Conservation (phyloP, 441 rosid genomes). For the Gossypium laxum region DNA sequence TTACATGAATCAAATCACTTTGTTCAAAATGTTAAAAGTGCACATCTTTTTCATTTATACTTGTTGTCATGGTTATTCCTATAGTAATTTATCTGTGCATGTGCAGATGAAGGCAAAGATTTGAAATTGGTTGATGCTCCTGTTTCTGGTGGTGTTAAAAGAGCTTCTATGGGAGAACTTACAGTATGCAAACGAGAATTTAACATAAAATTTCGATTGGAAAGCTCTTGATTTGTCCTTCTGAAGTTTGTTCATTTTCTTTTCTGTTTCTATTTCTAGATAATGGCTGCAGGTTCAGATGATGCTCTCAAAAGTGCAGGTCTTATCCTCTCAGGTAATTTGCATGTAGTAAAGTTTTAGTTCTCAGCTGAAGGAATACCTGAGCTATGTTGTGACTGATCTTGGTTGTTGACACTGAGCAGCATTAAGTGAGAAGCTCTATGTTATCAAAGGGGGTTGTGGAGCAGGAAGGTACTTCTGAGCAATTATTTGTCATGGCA, state of each 20-base stretch:
- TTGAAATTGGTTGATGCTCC: constrained; percentile 94
- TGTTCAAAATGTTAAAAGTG: neutral
- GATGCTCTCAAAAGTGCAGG: constrained; percentile 67
- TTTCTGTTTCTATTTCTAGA: constrained; percentile 32
- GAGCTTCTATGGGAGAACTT: constrained; percentile 78
- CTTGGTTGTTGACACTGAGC: constrained; percentile 24
- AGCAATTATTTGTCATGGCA: constrained; percentile 18
- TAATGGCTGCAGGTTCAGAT: constrained; percentile 83
- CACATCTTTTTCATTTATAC: neutral
- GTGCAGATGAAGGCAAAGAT: constrained; percentile 56
- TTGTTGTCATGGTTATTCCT: neutral
- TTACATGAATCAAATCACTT: neutral
- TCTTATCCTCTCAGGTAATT: constrained; percentile 61
- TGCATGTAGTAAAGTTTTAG: constrained; percentile 10
- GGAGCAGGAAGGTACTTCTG: constrained; percentile 81
- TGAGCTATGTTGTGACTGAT: constrained; percentile 21
- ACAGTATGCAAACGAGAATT: constrained; percentile 43
- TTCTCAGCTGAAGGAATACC: constrained; percentile 15
- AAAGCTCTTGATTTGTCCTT: constrained; percentile 16
- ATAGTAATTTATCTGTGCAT: constrained; percentile 17
- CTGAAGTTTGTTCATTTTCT: constrained; percentile 15
- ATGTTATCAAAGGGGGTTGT: constrained; percentile 79
- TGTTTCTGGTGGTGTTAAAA: constrained; percentile 95
- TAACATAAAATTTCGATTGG: constrained; percentile 5
- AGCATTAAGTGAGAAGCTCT: constrained; percentile 95